Percentiles rank a stretch among this genome's conserved stretches.
phyloP scores from a whole-genome alignment of 2,329 filamentous ascomycete species.

The Apiospora marii region DNA sequence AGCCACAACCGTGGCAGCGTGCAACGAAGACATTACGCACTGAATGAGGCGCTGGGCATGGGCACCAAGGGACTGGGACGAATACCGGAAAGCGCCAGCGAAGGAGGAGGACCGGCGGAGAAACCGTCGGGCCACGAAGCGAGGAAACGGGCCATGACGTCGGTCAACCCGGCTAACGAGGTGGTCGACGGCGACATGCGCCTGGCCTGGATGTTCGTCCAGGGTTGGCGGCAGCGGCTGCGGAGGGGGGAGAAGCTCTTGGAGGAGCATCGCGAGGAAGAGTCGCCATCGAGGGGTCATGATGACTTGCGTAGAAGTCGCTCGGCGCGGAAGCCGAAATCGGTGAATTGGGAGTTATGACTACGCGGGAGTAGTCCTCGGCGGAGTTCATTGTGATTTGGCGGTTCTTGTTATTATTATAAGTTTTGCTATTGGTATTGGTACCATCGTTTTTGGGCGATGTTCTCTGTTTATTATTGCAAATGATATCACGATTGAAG shows the following conservation, averaged over 20 bases:
- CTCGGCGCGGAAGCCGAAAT: slow-evolving; percentile 19
- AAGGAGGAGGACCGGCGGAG: not conserved
- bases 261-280: slow-evolving; percentile 39
- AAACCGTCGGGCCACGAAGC: not conserved
- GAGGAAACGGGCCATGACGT: slow-evolving; percentile 12
- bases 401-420: not conserved
- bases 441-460: no score
- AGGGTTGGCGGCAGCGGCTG: slow-evolving; percentile 48
- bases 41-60: slow-evolving; percentile 7
- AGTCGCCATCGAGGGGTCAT: no score
- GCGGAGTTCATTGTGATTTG: not conserved
- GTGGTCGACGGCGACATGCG: slow-evolving; percentile 38
- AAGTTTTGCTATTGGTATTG: no score
- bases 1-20: not conserved
- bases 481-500: slow-evolving; percentile 3
- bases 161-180: slow-evolving; percentile 31
- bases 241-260: slow-evolving; percentile 43
- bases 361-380: not conserved
- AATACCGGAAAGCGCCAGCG: not conserved
- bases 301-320: not conserved
- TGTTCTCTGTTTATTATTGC: not conserved
- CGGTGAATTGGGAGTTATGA: slow-evolving; percentile 25
- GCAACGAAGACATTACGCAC: slow-evolving; percentile 15
- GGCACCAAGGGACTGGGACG: not conserved
- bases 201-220: slow-evolving; percentile 47